Evolutionary conservation across 192 early-diverging fungal genomes (phyloP).

Genomic region (Physocladia obscura): DNA sequence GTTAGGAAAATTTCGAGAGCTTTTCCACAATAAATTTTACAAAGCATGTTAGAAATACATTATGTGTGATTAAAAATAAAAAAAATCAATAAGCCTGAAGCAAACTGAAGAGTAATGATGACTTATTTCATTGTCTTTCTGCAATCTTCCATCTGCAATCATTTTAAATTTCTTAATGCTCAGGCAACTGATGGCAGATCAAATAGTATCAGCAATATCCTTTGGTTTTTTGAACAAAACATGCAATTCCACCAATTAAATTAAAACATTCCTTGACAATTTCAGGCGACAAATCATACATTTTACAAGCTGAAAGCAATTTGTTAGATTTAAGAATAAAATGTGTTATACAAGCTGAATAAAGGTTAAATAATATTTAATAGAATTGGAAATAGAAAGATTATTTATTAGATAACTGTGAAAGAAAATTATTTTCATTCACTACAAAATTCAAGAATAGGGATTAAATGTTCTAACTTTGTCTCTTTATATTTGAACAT

Average conservation of each 20-base stretch:
- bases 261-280: neutral
- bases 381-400: no score
- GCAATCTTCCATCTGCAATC: slow-evolving; percentile 1
- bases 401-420: no score
- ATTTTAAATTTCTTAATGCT: slow-evolving; percentile 1
- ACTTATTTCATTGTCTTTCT: slow-evolving; percentile 7
- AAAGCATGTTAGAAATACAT: neutral
- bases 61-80: neutral
- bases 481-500: no score
- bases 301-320: neutral
- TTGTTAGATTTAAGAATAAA: no score
- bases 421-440: no score
- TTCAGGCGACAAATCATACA: neutral
- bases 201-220: neutral
- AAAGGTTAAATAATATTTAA: no score
- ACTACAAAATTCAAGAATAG: no score
- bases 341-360: no score
- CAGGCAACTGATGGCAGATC: neutral
- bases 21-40: neutral
- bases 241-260: slow-evolving; percentile 15
- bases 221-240: slow-evolving; percentile 8
- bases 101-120: neutral
- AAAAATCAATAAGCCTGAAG: neutral
- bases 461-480: no score
- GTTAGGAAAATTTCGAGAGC: neutral